Evolutionary conservation across 352 stramenopile species (phyloP), one percentile per base, ranked within the genome.

Genomic region (Globisporangium takayamanum): DNA sequence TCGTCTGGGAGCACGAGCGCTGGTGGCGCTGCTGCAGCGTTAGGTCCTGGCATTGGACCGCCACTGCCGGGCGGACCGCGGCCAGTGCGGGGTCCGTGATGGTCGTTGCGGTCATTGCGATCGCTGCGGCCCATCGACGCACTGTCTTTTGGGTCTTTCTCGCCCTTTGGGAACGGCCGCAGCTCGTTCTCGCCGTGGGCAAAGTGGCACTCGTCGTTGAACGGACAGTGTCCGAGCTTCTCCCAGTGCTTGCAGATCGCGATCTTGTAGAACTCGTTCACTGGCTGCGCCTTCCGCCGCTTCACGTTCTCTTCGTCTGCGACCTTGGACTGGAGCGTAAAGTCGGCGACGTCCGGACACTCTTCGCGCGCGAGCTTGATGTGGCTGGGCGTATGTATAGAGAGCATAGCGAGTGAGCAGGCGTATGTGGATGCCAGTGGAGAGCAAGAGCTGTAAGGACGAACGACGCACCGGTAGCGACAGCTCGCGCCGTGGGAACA

Each of bases 241-340:
- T 94, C 87, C 80, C 95, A 98, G 67, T 99, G 95, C 66, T 99
- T 99, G 74, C 96, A 99, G 44, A 99, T 94, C 53, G 87, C 88
- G 50, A 98, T 97, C 69, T 98, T 98, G 74, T 92, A 99, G 64
- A 98, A 98, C 74, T 98, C 96, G 71, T 98, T 98, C 30, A 94
- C 83, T 10, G 87, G 87, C 58, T 95, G 87, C 30, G 83, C 81
- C 64, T 94, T 92, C 42, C 83, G 74, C 22, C 85, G 84, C 70
- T 94, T 83, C 56, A 94, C 70, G 69, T 89, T 88, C 74, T 97
- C 86, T 82, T 97, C 82, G 74, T 98, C 74, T 12, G 84, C 83
- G 47, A 88, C 84, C 68, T 94, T 95, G 77, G 83, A 91, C 74
- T 89, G 82, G 67, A 98, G 64, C 30, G 89, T 89, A 68, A 99